Evolutionary conservation across 2,329 filamentous ascomycete genomes (phyloP), one percentile per base, ranked within the genome.

Genomic region (Microthyrium microscopicum): DNA sequence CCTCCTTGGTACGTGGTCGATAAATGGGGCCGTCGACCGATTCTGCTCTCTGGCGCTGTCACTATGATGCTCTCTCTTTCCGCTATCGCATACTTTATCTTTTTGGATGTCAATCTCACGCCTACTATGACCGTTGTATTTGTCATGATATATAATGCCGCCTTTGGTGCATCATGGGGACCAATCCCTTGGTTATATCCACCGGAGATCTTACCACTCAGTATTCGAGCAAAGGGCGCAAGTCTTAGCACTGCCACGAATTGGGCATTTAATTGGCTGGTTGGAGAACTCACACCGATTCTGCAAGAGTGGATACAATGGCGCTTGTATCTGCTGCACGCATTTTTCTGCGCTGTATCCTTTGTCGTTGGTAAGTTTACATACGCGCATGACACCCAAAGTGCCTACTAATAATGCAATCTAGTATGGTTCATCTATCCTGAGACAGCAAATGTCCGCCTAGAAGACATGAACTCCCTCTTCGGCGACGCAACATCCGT

Each of bases 151-250:
- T 98, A 95, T 61, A 98, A 98, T 49, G 89, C 87, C 4, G 80
- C 89, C 5, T 98, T 95, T 53, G 89, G 89, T 30, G 92, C 85
- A 50, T 79, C 74, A n/a, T 98, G 89, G 89, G 89, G 89, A 13
- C 89, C 89, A 1, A 92, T 98, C 40, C 89, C 89, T 6, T 98
- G 89, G 89, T 64, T 98, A 12, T 95, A 95, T 54, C 89, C 89
- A 11, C 89, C 89, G n/a, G 89, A 98, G 65, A 98, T 98, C 58
- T 66, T 98, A 27, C 89, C 89, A 4, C 65, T 98, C 39, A 94
- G 84, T 62, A 94, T 95, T 51, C 77, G 89, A 47, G 92, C 87
- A 39, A 95, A 95, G 64, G 89, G 89, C 40, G 87, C 89, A 34
- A 93, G 84, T 67, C 58, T 98, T 52, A 94, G 87, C 39, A 95